phyloP scores from a whole-genome alignment of 2,329 filamentous ascomycete species.

The Lecanosticta acicola region DNA sequence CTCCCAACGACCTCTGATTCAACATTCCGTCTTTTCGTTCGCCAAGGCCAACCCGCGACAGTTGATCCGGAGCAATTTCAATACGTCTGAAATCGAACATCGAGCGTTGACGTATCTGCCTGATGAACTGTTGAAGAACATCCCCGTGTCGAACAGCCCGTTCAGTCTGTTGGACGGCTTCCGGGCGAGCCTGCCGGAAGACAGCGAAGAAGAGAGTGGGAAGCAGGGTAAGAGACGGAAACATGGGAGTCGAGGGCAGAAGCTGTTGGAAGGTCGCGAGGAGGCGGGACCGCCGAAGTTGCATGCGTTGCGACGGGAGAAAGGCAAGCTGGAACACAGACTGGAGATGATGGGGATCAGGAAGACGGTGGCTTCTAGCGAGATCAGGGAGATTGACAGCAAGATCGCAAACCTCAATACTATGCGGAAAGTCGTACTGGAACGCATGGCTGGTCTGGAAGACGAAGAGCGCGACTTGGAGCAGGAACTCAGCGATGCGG shows the following conservation, averaged over 20 bases:
- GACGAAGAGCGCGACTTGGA: slow-evolving; percentile 86
- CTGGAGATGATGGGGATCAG: slow-evolving; percentile 86
- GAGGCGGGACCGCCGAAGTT: slow-evolving; percentile 61
- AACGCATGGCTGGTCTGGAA: slow-evolving; percentile 78
- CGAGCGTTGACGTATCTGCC: slow-evolving; percentile 82
- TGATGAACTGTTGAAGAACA: slow-evolving; percentile 82
- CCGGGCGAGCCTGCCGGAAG: slow-evolving; percentile 78
- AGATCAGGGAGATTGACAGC: slow-evolving; percentile 93
- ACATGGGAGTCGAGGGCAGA: slow-evolving; percentile 67
- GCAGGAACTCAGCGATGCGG: slow-evolving; percentile 65
- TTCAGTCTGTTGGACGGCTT: slow-evolving; percentile 98
- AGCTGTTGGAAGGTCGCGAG: slow-evolving; percentile 58
- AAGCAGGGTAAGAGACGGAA: slow-evolving; percentile 50
- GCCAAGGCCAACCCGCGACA: slow-evolving; percentile 89
- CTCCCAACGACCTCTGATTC: slow-evolving; percentile 73
- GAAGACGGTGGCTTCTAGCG: slow-evolving; percentile 95
- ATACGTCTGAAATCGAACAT: slow-evolving; percentile 86
- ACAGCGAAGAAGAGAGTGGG: slow-evolving; percentile 36
- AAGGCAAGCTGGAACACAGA: slow-evolving; percentile 71
- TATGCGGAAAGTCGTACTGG: slow-evolving; percentile 88
- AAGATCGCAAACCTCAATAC: slow-evolving; percentile 90
- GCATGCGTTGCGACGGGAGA: slow-evolving; percentile 71
- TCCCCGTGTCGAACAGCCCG: slow-evolving; percentile 76
- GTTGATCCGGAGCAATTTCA: slow-evolving; percentile 85
- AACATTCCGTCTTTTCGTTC: slow-evolving; percentile 86